Conservation (phyloP, 768 basidiomycete genomes). For the Coprinopsis marcescibilis region DNA sequence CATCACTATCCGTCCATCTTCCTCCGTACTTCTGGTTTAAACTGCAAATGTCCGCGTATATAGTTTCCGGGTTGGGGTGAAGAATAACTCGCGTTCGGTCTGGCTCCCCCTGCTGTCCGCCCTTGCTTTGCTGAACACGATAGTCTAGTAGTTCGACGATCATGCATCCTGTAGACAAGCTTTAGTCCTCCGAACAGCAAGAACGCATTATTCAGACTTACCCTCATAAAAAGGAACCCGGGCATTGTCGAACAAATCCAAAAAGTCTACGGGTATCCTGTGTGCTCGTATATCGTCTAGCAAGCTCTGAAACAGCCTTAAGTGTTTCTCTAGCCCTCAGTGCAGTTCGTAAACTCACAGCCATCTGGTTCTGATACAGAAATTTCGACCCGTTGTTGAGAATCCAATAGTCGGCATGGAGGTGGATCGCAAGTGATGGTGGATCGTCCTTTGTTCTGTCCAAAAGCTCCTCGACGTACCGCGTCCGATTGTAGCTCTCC, state of each 20-base stretch:
- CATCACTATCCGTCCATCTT: conserved; percentile 67
- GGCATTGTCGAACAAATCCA: conserved; percentile 71
- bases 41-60: conserved; percentile 75
- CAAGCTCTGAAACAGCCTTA: conserved; percentile 47
- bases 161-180: conserved; percentile 58
- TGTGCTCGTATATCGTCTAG: conserved; percentile 80
- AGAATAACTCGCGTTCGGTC: conserved; percentile 68
- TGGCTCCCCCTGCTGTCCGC: conserved; percentile 52
- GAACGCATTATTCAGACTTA: conserved; percentile 25
- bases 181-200: neutral
- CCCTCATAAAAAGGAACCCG: conserved; percentile 82
- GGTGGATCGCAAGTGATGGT: conserved; percentile 74
- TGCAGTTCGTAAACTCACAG: conserved; percentile 30
- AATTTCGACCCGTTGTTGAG: conserved; percentile 80
- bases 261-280: conserved; percentile 80
- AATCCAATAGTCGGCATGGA: conserved; percentile 77
- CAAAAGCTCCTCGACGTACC: conserved; percentile 56
- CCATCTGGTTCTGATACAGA: conserved; percentile 72
- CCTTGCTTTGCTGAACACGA: conserved; percentile 52
- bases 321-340: neutral
- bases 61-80: conserved; percentile 69
- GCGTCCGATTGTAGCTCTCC: conserved; percentile 70
- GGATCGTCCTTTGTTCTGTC: conserved; percentile 48
- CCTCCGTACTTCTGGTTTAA: conserved; percentile 52
- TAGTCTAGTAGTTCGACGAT: conserved; percentile 81